Percentiles rank a stretch among this genome's conserved stretches.
These are phyloP conservation scores for Stachybotrys elegans DNA, from an alignment of 2,329 filamentous ascomycete species.

Conservation along the genomic window DNA sequence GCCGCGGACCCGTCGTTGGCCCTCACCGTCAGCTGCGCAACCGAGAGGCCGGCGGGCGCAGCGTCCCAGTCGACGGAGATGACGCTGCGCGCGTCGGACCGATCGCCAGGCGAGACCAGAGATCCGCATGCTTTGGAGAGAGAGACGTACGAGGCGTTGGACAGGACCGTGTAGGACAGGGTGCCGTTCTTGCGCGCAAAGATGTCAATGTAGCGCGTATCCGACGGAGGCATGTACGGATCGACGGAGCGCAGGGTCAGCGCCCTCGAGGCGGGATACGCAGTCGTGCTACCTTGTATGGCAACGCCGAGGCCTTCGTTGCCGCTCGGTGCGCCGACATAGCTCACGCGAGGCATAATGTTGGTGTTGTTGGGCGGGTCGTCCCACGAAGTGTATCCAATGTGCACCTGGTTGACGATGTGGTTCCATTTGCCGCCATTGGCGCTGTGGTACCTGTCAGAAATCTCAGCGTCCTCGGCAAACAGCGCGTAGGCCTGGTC, in stretches of 20 bases:
- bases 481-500: slow-evolving; percentile 30
- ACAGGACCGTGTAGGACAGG: slow-evolving; percentile 36
- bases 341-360: slow-evolving; percentile 25
- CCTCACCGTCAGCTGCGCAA: neutral
- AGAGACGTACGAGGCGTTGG: slow-evolving; percentile 44
- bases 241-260: neutral
- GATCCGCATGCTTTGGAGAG: slow-evolving; percentile 46
- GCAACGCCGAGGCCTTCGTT: neutral
- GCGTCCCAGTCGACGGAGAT: slow-evolving; percentile 13
- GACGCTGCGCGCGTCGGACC: slow-evolving; percentile 7
- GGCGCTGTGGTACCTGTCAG: slow-evolving; percentile 36
- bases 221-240: slow-evolving; percentile 1
- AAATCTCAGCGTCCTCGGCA: slow-evolving; percentile 35
- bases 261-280: slow-evolving; percentile 23
- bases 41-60: slow-evolving; percentile 2
- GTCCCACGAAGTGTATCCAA: slow-evolving; percentile 43
- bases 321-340: neutral
- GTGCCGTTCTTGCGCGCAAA: slow-evolving; percentile 7
- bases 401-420: slow-evolving; percentile 42
- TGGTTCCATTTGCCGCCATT: slow-evolving; percentile 33
- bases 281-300: neutral
- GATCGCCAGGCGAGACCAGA: slow-evolving; percentile 33
- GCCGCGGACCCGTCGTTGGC: neutral
- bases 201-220: neutral
- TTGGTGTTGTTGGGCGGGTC: slow-evolving; percentile 45